Percentiles rank a stretch among this genome's conserved stretches.
Evolutionary conservation across 768 basidiomycete species (phyloP).

Genomic region (Rhizopogon sp.): DNA sequence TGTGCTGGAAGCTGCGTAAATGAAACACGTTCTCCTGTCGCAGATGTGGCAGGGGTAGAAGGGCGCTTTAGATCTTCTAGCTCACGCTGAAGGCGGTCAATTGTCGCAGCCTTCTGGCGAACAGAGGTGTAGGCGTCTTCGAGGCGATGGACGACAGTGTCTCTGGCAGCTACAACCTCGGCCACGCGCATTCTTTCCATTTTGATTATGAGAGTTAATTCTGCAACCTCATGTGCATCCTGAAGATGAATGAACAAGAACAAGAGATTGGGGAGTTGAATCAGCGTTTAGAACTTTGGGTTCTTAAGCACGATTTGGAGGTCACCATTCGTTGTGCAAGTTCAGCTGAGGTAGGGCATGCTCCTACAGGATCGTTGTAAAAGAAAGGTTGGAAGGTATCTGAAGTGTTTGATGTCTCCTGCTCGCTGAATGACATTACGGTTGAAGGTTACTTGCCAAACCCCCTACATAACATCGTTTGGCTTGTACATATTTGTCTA

Average conservation of each 20-base stretch:
- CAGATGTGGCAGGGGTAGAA: slow-evolving; percentile 13
- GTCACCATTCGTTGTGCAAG: slow-evolving; percentile 1
- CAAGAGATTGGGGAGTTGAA: neutral
- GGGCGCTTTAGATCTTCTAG: slow-evolving; percentile 23
- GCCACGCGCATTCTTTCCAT: slow-evolving; percentile 45
- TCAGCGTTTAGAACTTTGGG: neutral
- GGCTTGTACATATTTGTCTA: neutral
- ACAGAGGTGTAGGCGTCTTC: slow-evolving; percentile 55
- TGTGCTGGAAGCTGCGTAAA: neutral
- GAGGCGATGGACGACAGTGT: slow-evolving; percentile 53
- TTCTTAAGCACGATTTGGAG: neutral
- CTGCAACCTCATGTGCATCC: slow-evolving; percentile 24
- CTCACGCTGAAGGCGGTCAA: slow-evolving; percentile 43
- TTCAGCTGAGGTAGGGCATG: neutral
- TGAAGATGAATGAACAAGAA: neutral
- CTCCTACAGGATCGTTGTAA: neutral
- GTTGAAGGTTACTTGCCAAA: neutral
- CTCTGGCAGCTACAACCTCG: slow-evolving; percentile 61
- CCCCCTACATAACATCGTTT: too few species aligned
- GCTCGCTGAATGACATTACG: neutral
- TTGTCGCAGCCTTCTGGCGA: slow-evolving; percentile 50
- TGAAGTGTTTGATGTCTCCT: neutral
- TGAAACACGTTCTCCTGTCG: neutral
- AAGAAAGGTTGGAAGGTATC: neutral
- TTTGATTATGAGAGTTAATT: slow-evolving; percentile 52